Percentiles rank a stretch among this genome's conserved stretches.
Evolutionary conservation across 2,329 filamentous ascomycete species (phyloP).

Genomic region (Plenodomus tracheiphilus): DNA sequence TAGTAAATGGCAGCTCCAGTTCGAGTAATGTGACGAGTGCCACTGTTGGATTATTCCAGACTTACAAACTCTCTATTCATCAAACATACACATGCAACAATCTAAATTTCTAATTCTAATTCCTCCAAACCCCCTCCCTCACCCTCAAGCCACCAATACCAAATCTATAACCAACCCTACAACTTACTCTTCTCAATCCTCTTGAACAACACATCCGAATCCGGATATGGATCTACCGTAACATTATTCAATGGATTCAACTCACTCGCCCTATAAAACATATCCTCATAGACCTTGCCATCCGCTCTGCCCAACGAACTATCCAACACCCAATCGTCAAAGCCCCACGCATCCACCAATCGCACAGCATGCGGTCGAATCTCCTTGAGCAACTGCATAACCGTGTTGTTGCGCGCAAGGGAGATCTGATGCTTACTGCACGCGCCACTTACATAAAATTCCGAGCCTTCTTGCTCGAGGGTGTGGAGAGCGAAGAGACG

Average conservation of each 20-base stretch:
- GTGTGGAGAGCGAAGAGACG: slow-evolving; percentile 67
- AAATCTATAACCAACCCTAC: no score
- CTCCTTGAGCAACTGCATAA: slow-evolving; percentile 71
- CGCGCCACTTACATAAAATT: slow-evolving; percentile 72
- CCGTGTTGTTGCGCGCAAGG: slow-evolving; percentile 66
- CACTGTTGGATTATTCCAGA: no score
- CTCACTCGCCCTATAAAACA: slow-evolving; percentile 73
- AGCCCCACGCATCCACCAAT: slow-evolving; percentile 74
- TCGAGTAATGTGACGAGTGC: no score
- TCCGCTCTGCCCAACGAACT: slow-evolving; percentile 70
- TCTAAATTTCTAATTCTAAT: no score
- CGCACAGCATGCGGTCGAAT: slow-evolving; percentile 73
- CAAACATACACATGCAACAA: no score
- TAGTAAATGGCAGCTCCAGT: no score
- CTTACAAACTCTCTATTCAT: no score
- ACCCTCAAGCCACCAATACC: no score
- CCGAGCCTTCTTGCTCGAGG: slow-evolving; percentile 68
- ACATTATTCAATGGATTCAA: slow-evolving; percentile 74
- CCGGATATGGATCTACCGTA: slow-evolving; percentile 72
- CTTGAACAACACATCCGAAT: slow-evolving; percentile 64
- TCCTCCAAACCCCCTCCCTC: no score
- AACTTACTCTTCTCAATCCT: slow-evolving; percentile 62
- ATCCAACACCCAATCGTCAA: slow-evolving; percentile 78
- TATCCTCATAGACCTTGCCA: slow-evolving; percentile 76
- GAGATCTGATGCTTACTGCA: slow-evolving; percentile 74